A percentile compares a stretch with the other conserved stretches of the same genome.
phyloP scores from a whole-genome alignment of 1,284 basidiomycete genomes.

The Cutaneotrichosporon dermatis region DNA sequence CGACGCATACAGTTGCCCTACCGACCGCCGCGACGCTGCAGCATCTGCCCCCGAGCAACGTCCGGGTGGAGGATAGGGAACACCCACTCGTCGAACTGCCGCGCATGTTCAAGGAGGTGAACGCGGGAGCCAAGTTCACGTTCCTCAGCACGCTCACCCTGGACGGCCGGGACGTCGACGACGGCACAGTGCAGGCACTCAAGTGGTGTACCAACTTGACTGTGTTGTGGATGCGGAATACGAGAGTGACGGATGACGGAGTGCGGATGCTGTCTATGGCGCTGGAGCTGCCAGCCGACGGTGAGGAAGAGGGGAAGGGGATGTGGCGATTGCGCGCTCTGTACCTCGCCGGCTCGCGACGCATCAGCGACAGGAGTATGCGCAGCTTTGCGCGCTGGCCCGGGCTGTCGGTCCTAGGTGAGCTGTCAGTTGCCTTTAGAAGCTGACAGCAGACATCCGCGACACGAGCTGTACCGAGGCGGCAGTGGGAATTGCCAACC shows the following conservation, averaged over 20 bases:
- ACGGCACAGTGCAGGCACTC: conserved; percentile 25
- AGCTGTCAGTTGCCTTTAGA: conserved; percentile 1
- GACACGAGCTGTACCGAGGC: conserved; percentile 35
- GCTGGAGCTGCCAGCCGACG: conserved; percentile 12
- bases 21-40: conserved; percentile 17
- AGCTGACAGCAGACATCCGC: conserved; percentile 29
- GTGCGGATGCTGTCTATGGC: conserved; percentile 29
- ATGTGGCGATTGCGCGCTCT: conserved; percentile 31
- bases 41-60: conserved; percentile 21
- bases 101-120: conserved; percentile 17
- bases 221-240: conserved; percentile 32
- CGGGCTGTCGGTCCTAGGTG: conserved; percentile 36
- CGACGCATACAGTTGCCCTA: conserved; percentile 24
- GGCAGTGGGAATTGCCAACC: conserved; percentile 31
- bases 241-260: conserved; percentile 31
- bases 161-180: conserved; percentile 28
- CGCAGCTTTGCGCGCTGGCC: conserved; percentile 34
- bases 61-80: conserved; percentile 10
- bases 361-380: conserved; percentile 31
- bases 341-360: conserved; percentile 23
- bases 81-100: conserved; percentile 35
- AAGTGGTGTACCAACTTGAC: conserved; percentile 35
- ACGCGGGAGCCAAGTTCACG: conserved; percentile 1
- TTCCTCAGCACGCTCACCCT: conserved; percentile 39
- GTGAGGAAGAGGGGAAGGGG: conserved; percentile 16